phyloP scores from a whole-genome alignment of 352 stramenopile genomes.

The Phytophthora cactorum region DNA sequence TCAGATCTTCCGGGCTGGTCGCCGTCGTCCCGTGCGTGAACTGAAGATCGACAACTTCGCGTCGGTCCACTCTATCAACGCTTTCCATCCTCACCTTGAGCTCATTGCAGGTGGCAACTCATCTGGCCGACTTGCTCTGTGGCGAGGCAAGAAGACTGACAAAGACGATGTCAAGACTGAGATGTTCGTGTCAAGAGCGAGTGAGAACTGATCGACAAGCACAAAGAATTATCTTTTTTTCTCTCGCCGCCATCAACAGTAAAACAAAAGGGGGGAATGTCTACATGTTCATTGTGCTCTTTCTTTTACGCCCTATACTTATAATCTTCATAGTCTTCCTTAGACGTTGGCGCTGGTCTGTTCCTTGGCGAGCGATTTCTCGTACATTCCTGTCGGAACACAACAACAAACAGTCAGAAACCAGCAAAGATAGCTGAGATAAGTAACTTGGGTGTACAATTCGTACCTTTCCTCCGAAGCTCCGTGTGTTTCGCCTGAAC shows the following conservation, averaged over 20 bases:
- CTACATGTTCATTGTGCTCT: slow-evolving; percentile 15
- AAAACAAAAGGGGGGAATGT: background rate
- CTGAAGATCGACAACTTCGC: slow-evolving; percentile 71
- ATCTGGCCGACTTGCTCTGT: slow-evolving; percentile 70
- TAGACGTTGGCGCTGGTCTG: slow-evolving; percentile 30
- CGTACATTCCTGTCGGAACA: slow-evolving; percentile 47
- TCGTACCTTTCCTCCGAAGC: slow-evolving; percentile 70
- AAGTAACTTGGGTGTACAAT: background rate
- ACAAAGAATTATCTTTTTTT: background rate
- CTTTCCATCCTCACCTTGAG: slow-evolving; percentile 79
- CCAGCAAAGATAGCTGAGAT: background rate
- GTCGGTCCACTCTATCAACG: slow-evolving; percentile 89
- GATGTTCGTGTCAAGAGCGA: slow-evolving; percentile 19
- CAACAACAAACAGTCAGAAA: slow-evolving; percentile 1
- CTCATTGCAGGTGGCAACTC: slow-evolving; percentile 82
- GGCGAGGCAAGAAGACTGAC: slow-evolving; percentile 41
- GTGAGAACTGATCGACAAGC: background rate
- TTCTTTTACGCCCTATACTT: slow-evolving; percentile 11
- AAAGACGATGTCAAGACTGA: slow-evolving; percentile 7
- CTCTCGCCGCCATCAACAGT: background rate
- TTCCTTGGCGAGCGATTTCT: slow-evolving; percentile 73
- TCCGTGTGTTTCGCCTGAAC: slow-evolving; percentile 79
- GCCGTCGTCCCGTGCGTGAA: slow-evolving; percentile 73
- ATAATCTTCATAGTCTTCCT: slow-evolving; percentile 1
- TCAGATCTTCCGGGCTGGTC: slow-evolving; percentile 81